Evolutionary conservation across 2,329 filamentous ascomycete species (phyloP), one percentile per base, ranked within the genome.

Genomic region (Akanthomyces lecanii): DNA sequence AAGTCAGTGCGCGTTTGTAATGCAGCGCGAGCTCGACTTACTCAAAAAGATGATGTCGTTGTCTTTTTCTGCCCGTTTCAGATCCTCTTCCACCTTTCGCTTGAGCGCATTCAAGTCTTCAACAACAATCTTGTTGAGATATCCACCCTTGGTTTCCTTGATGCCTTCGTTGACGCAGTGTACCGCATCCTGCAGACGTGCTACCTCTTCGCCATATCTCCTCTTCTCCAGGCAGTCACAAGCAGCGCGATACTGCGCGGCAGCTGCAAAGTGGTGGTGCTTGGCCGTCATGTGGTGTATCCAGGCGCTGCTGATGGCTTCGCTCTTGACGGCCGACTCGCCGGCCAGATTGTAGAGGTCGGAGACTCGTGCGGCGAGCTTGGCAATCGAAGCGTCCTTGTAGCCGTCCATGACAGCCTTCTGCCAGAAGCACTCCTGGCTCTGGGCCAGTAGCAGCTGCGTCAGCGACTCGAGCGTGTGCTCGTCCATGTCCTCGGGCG

Each of bases 201-300:
- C 92, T 23, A 99, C 89, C 78, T 99, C 95, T 73, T 99, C 95
- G 54, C 95, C 95, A 68, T 97, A 99, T 71, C 89, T 96, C 56
- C 89, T 83, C 82, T 96, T 98, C 76, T 98, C 95, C 16, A 99
- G 75, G 68, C 91, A 95, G 71, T 97, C 93, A 66, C 92, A 89
- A 0, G 95, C 92, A 30, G 94, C 92, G 16, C 95, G 83, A 69
- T 94, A 98, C 73, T 99, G 95, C 0, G 95, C 95, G 0, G 95
- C 95, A 0, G 92, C 94, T 1, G 94, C 93, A 76, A 99, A 98
- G 75, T 98, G 95, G 72, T 97, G 91, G 71, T 98, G 93, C 74
- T 98, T 99, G 6, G 94, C 95, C 30, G 90, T 93, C 84, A 96
- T 93, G 73, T 98, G 94, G 75, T 98, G 94, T 69, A 99, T 97